These are phyloP conservation scores for Fusarium albosuccineum DNA, from an alignment of 2,329 filamentous ascomycete genomes.

Conservation along the genomic window DNA sequence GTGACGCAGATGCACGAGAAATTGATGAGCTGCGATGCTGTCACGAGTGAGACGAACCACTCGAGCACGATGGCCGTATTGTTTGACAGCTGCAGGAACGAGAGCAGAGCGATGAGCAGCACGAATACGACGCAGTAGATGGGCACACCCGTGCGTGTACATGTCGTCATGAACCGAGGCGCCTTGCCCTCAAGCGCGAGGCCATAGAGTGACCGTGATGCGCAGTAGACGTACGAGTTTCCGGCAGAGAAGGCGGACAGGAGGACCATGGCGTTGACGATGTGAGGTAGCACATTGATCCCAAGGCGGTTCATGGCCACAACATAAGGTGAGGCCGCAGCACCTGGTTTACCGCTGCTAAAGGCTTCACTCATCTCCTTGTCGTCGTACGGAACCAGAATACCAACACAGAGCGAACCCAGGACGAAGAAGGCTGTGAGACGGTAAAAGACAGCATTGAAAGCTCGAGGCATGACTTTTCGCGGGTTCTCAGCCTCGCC, in stretches of 20 bases:
- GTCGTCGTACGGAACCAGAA: constrained; percentile 79
- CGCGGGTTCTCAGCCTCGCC: constrained; percentile 80
- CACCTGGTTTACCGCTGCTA: constrained; percentile 69
- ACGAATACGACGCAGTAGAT: constrained; percentile 78
- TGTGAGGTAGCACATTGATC: constrained; percentile 74
- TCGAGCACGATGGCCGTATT: constrained; percentile 75
- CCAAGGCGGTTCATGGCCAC: constrained; percentile 76
- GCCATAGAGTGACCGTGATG: constrained; percentile 76
- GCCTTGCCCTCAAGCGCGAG: constrained; percentile 78
- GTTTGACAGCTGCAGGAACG: constrained; percentile 79
- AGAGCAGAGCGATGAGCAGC: constrained; percentile 75
- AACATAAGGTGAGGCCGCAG: constrained; percentile 76
- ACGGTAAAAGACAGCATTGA: constrained; percentile 84
- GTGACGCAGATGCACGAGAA: constrained; percentile 77
- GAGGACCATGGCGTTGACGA: constrained; percentile 80
- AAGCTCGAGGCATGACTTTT: constrained; percentile 77
- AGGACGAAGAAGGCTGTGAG: constrained; percentile 82
- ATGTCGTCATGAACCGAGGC: constrained; percentile 69
- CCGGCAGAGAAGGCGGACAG: constrained; percentile 76
- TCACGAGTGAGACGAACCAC: constrained; percentile 79
- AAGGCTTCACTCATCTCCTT: constrained; percentile 72
- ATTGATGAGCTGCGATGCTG: constrained; percentile 81
- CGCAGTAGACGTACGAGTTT: constrained; percentile 74
- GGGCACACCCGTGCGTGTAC: constrained; percentile 76
- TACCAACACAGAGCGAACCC: constrained; percentile 78